Evolutionary conservation across 192 early-diverging fungal species (phyloP).

Genomic region (Coemansia reversa): DNA sequence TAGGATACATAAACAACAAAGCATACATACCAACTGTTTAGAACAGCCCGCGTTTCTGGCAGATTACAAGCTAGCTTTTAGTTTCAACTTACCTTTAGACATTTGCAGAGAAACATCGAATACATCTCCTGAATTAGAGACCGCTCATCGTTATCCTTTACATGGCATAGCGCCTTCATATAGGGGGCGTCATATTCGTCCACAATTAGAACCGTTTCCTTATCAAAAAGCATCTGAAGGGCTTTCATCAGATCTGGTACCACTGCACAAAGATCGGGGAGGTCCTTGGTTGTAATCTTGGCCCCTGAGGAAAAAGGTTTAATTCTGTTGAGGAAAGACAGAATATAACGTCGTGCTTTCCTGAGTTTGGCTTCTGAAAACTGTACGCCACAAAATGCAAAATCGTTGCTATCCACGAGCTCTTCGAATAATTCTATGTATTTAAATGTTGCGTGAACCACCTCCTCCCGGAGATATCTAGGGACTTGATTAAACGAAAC

Average conservation of each 20-base stretch:
- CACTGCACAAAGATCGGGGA: background rate
- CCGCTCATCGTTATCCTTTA: background rate
- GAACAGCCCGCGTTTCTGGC: no score
- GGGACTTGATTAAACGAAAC: background rate
- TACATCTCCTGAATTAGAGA: background rate
- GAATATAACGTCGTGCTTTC: background rate
- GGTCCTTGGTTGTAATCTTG: background rate
- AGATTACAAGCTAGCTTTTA: no score
- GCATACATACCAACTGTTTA: no score
- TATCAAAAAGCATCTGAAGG: background rate
- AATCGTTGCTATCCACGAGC: no score
- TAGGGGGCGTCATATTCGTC: slow-evolving; percentile 5
- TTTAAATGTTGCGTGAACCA: background rate
- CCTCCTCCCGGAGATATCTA: background rate
- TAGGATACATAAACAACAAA: no score
- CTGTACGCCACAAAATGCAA: no score
- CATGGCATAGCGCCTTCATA: background rate
- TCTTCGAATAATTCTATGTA: no score
- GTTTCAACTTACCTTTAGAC: slow-evolving; percentile 1
- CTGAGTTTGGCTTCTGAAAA: no score
- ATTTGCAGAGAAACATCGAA: background rate
- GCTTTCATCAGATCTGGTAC: slow-evolving; percentile 5
- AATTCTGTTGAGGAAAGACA: background rate
- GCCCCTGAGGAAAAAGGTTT: background rate
- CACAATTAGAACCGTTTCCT: background rate